Evolutionary conservation across 331 rosid species (phyloP), one percentile per base, ranked within the genome.

Genomic region (Stylosanthes scabra): DNA sequence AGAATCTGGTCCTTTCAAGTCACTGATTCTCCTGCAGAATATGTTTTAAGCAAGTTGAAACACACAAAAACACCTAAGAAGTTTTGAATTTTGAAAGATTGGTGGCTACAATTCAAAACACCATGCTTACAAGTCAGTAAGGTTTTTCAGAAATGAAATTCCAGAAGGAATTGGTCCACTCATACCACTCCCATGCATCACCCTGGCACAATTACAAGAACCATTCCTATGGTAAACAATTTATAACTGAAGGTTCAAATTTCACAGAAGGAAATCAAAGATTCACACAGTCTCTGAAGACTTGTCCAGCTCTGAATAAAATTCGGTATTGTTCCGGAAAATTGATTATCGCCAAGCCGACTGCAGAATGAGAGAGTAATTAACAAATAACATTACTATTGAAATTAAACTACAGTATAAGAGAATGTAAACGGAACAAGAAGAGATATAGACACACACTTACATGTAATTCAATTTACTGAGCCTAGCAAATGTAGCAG

Each of bases 101-200:
- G 66, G 16, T 12, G 66, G 16, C 29, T 11, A 13, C 41, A 27
- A 42, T 54, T 4, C 7, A 11, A 63, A 59, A 27, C 51, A 46
- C 42, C 25, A 40, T 27, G 85, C 97, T 85, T 37, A 91, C 98
- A 93, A 9, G 78, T 93, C 96, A 2, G 66, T 57, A 69, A 91
- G 73, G 1, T 49, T 84, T 28, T 68, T 72, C 71, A 87, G 71
- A 60, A 7, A 34, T 54, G 88, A 81, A 68, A 93, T 86, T 70
- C 76, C 81, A 3, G 71, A 5, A 71, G 97, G 97, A 85, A 89
- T 81, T 65, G 97, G 97, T 6, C 98, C 97, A 37, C 80, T 89
- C 68, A 93, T 81, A 65, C 97, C 97, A 77, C 94, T 85, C 8
- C 86, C 97, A 60, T 89, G 95, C 62, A 88, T 82, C 45, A 51